Evolutionary conservation across 495 filamentous ascomycete species (phyloP).

Genomic region (Cercophora sp.): DNA sequence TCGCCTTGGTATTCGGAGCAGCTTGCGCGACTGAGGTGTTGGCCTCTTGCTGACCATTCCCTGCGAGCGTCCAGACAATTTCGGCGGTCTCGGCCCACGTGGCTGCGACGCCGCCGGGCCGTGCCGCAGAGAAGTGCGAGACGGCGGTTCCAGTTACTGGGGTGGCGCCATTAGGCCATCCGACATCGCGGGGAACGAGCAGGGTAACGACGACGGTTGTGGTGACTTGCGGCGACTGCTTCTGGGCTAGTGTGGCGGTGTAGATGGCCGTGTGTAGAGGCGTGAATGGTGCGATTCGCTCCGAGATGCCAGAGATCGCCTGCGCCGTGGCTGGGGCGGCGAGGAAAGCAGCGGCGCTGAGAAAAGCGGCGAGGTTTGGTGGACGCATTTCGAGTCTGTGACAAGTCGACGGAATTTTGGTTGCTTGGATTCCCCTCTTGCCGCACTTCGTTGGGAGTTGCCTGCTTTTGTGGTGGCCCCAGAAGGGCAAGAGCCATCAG

Average conservation of each 20-base stretch:
- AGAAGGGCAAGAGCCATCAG: too few species aligned
- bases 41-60: neutral
- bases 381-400: neutral
- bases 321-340: neutral
- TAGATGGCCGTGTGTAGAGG: neutral
- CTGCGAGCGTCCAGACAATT: neutral
- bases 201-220: neutral
- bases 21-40: too few species aligned
- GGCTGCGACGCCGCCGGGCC: too few species aligned
- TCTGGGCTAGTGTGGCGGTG: neutral
- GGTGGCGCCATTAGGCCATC: neutral
- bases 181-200: neutral
- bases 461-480: too few species aligned
- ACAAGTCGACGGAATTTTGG: neutral
- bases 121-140: neutral
- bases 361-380: neutral
- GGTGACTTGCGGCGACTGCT: neutral
- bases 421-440: neutral
- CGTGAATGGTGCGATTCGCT: neutral
- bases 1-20: neutral
- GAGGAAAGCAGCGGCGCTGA: neutral
- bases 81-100: neutral
- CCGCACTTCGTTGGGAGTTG: neutral
- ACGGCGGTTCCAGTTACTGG: neutral
- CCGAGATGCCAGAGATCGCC: neutral